phyloP scores from a whole-genome alignment of 2,329 filamentous ascomycete species.

The Pestalotiopsis sp. region DNA sequence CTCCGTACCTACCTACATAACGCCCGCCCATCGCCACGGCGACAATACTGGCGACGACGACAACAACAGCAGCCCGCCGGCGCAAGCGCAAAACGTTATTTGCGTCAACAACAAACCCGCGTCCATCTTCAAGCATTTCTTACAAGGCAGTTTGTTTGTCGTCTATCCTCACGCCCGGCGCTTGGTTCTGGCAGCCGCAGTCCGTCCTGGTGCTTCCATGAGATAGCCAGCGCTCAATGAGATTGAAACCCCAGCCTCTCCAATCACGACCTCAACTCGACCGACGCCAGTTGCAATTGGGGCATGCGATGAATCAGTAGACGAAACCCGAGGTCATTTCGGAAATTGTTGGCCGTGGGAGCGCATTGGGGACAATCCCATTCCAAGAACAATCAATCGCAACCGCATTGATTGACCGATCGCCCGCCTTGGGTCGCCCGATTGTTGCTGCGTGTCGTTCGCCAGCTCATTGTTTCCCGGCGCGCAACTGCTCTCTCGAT shows the following conservation, averaged over 20 bases:
- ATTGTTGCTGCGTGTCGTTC: background rate
- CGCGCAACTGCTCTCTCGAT: background rate
- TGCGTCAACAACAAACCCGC: background rate
- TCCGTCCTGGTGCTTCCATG: background rate
- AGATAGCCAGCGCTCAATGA: background rate
- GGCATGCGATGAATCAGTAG: constrained; percentile 7
- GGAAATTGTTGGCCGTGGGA: background rate
- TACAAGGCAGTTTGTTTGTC: background rate
- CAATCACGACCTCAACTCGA: background rate
- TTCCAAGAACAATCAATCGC: background rate
- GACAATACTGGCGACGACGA: background rate
- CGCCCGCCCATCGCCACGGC: background rate
- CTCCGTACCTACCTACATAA: background rate
- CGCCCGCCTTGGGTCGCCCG: background rate
- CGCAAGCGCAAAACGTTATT: background rate
- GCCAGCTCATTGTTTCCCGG: background rate
- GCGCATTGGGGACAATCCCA: background rate
- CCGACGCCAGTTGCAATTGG: background rate
- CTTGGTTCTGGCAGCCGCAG: background rate
- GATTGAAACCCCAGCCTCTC: background rate
- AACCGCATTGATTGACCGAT: background rate
- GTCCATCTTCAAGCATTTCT: background rate
- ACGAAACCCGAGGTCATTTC: background rate
- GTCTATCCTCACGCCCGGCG: background rate
- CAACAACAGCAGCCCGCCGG: background rate